Evolutionary conservation across 106 monocot genomes (phyloP), one percentile per base, ranked within the genome.

Genomic region (Apostasia ramifera): DNA sequence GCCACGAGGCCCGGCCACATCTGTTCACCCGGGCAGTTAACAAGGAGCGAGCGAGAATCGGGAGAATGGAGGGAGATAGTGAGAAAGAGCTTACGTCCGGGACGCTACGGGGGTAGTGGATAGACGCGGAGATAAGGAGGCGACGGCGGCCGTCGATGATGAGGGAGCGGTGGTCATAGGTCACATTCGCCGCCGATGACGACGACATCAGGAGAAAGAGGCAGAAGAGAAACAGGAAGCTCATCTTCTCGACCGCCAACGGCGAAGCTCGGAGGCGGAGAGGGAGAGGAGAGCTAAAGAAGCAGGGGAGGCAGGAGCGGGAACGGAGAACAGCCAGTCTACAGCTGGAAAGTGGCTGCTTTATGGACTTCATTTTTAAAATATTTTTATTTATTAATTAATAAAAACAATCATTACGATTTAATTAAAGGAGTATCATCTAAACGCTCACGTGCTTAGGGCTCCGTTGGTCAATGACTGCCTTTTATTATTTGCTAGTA

Each of bases 91-190:
- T 71, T 76, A 95, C 95, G 57, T 79, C 88, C 48, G 95, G 95
- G 61, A 95, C 95, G 72, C 95, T 95, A 70, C 95, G 95, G 1
- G 95, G 95, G 69, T 95, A 95, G 89, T 95, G 95, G 65, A 95
- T 95, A 72, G 95, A 86, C 48, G 95, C 81, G 64, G 95, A 95
- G 76, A 95, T 79, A 76, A 95, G 13, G 72, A 95, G 88, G 69
- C 75, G 79, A 58, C 95, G 83, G 53, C 69, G 76, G 67, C 91
- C 95, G 60, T 85, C 81, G 82, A 95, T 82, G 80, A 95, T 84
- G 78, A 95, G 86, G 8, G 95, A 91, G 41, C 91, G 88, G 66
- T 73, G 81, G 73, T 95, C 95, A 70, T 89, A 95, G 71, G 86
- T 95, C 62, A 95, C 92, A 66, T 86, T 92, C 52, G 72, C 39